Evolutionary conservation across 805 yeast genomes (phyloP).

Genomic region (Candida bentonensis): DNA sequence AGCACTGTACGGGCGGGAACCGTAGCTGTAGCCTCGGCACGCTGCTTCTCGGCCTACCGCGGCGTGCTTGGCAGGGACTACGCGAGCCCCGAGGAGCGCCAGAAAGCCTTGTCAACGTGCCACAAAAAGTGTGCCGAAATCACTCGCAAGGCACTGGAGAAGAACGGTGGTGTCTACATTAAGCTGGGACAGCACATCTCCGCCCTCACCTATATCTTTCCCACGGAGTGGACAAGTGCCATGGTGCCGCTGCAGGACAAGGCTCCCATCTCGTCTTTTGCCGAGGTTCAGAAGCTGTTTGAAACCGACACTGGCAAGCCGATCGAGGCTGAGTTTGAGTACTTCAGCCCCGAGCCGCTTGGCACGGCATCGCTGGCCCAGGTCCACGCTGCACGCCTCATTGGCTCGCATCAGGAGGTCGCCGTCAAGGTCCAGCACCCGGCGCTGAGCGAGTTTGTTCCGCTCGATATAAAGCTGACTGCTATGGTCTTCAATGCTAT

Average conservation of each 20-base stretch:
- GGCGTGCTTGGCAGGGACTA: constrained; percentile 35
- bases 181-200: constrained; percentile 90
- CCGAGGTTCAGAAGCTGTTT: constrained; percentile 57
- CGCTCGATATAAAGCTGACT: constrained; percentile 74
- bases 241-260: constrained; percentile 87
- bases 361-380: constrained; percentile 97
- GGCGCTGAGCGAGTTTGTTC: constrained; percentile 70
- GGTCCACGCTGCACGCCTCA: constrained; percentile 67
- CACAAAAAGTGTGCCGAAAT: constrained; percentile 67
- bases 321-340: constrained; percentile 49
- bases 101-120: constrained; percentile 43
- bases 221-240: constrained; percentile 88
- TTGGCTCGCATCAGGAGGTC: constrained; percentile 48
- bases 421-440: constrained; percentile 97
- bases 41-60: constrained; percentile 63
- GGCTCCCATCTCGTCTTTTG: constrained; percentile 69
- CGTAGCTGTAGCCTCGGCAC: constrained; percentile 36
- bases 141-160: constrained; percentile 64
- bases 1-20: not conserved
- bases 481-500: constrained; percentile 59
- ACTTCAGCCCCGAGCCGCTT: constrained; percentile 60
- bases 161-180: constrained; percentile 85
- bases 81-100: constrained; percentile 31
- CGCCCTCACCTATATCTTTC: constrained; percentile 83
- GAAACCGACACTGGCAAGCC: constrained; percentile 45